Base-by-base conservation (phyloP, 2,329 filamentous ascomycete genomes). In the Fusarium pseudocircinatum region DNA sequence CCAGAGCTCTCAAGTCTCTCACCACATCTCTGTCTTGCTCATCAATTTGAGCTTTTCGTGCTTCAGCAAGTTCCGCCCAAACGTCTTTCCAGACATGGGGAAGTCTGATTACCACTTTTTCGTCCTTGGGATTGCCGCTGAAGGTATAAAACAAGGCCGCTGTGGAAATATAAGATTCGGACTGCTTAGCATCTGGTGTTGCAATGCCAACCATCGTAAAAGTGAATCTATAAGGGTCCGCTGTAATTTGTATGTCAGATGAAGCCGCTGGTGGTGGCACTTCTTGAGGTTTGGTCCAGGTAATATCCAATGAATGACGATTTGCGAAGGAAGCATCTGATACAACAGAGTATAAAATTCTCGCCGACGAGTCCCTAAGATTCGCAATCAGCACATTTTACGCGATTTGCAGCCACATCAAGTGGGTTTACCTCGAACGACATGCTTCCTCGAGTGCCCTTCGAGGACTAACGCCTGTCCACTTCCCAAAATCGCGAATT, bases 391-490 rank as follows among this genome's bases (percentile, higher is more conserved):
- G 67, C 44, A 74, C 40, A 15, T 40, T 34, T 36, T 43, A 10
- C 18, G n/a, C 34, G 28, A 30, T 24, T 8, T 22, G 36, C 28
- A 7, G 36, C 26, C 3, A 58, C 22, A 40, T 26, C 14, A 24
- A 44, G 24, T 22, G 15, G 34, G 77, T 81, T 74, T 81, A 93
- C 92, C 92, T 92, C 71, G 94, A 90, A 76, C 93, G 92, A 80
- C 95, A 97, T n/a, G 94, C 90, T 81, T 98, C 95, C 80, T 98
- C 95, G 18, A 98, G 83, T 34, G 94, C 87, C 73, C 93, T 88
- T 70, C 90, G 89, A 22, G 96, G 95, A 75, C 85, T 93, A 36
- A 97, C 83, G 13, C 96, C 95, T 20, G 89, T 89, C 85, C 91
- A 91, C 80, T 94, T 94, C 4, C 94, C 95, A 85, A 98, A 98